A percentile compares a stretch with the other conserved stretches of the same genome.
These are phyloP conservation scores for Agaricales sp. DNA, from an alignment of 1,284 basidiomycete species.

Conservation along the genomic window DNA sequence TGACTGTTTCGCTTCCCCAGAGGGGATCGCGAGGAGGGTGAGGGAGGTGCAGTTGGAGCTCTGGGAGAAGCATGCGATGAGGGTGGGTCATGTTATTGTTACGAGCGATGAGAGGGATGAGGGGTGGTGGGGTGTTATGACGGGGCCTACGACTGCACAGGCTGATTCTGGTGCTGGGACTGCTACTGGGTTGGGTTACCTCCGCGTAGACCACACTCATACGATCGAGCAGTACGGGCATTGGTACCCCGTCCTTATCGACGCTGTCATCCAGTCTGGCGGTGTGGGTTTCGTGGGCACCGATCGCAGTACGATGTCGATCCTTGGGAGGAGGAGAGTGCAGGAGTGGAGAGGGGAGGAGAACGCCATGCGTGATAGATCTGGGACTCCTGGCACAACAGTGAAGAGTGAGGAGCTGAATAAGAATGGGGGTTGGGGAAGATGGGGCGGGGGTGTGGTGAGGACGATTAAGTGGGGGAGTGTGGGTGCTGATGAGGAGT, in stretches of 20 bases:
- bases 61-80: conserved; percentile 34
- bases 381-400: conserved; percentile 62
- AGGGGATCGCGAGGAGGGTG: conserved; percentile 47
- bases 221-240: conserved; percentile 1
- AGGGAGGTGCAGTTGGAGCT: conserved; percentile 51
- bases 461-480: conserved; percentile 46
- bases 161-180: too few species aligned
- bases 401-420: conserved; percentile 59
- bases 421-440: conserved; percentile 48
- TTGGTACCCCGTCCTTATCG: conserved; percentile 61
- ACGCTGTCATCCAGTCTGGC: conserved; percentile 57
- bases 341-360: conserved; percentile 52
- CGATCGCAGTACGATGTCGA: conserved; percentile 56
- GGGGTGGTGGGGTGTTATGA: conserved; percentile 57
- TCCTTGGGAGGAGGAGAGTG: conserved; percentile 50
- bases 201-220: background rate
- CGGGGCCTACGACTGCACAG: conserved; percentile 53
- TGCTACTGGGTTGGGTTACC: conserved; percentile 46
- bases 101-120: conserved; percentile 61
- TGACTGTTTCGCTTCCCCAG: conserved; percentile 53
- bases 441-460: conserved; percentile 48
- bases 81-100: conserved; percentile 50
- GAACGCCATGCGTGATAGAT: conserved; percentile 43
- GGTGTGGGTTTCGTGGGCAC: conserved; percentile 64
- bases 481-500: conserved; percentile 34